A percentile compares a stretch with the other conserved stretches of the same genome.
These are phyloP conservation scores for Rhododendron griersonianum DNA, from an alignment of 148 eudicot genomes.

Conservation along the genomic window DNA sequence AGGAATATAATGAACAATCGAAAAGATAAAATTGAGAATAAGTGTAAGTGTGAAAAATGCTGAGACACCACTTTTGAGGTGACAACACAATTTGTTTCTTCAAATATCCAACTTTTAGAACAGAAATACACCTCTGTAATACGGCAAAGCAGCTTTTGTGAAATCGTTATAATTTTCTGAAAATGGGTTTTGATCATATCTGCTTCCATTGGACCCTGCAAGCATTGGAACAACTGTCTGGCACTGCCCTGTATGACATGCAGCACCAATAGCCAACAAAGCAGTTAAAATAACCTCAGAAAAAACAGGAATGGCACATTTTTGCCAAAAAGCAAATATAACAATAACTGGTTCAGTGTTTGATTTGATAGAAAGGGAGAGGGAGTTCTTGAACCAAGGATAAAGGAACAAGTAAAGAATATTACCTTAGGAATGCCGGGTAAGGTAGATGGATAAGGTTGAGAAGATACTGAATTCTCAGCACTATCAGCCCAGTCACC, in stretches of 20 bases:
- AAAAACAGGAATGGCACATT: not conserved
- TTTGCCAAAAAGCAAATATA: not conserved
- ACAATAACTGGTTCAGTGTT: not conserved
- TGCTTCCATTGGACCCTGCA: slow-evolving; percentile 92
- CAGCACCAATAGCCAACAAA: slow-evolving; percentile 8
- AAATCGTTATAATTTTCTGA: slow-evolving; percentile 69
- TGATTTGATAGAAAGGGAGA: not conserved
- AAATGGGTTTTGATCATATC: slow-evolving; percentile 82
- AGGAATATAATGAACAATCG: not conserved
- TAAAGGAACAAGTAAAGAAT: not conserved
- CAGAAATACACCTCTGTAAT: slow-evolving; percentile 52
- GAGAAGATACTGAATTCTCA: slow-evolving; percentile 93
- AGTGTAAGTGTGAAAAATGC: not conserved
- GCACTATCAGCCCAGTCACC: slow-evolving; percentile 97
- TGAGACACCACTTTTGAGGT: not conserved
- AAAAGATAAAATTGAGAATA: not conserved
- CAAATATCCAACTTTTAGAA: not conserved
- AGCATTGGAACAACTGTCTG: slow-evolving; percentile 78
- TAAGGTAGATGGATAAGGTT: slow-evolving; percentile 81
- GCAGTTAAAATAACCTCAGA: slow-evolving; percentile 1
- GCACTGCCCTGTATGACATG: slow-evolving; percentile 73
- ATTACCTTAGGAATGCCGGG: slow-evolving; percentile 97
- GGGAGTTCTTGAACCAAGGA: not conserved
- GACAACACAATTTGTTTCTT: not conserved
- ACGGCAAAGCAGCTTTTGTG: slow-evolving; percentile 42